Percentiles rank a stretch among this genome's conserved stretches.
Evolutionary conservation across 2,329 filamentous ascomycete species (phyloP).

Genomic region (Ceratocystis colombiana): DNA sequence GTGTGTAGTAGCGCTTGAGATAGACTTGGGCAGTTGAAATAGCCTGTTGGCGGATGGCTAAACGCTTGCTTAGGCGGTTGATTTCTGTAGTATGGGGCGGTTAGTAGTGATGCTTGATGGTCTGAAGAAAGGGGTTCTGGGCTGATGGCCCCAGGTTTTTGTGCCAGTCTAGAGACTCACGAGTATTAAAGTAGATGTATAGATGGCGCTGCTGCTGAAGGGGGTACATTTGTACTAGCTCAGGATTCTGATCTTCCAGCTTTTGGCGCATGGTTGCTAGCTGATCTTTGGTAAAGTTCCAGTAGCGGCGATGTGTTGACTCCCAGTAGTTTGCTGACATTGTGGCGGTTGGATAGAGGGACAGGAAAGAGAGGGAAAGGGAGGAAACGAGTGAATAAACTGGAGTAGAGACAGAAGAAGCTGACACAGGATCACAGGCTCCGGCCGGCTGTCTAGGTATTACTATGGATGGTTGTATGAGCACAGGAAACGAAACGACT

Average conservation of each 20-base stretch:
- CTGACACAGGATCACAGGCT: not conserved
- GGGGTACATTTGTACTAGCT: constrained; percentile 66
- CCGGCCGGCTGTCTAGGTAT: not conserved
- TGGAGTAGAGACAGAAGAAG: not conserved
- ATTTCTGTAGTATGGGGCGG: constrained; percentile 49
- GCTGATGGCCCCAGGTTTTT: not conserved
- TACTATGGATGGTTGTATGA: not conserved
- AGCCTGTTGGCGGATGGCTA: constrained; percentile 79
- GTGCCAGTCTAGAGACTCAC: constrained; percentile 40
- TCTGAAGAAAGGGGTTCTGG: not conserved
- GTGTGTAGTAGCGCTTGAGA: constrained; percentile 84
- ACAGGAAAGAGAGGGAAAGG: not conserved
- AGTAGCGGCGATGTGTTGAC: constrained; percentile 80
- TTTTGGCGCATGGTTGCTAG: constrained; percentile 64
- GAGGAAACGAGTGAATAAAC: not conserved
- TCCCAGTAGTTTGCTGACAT: constrained; percentile 98
- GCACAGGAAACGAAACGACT: constrained; percentile 2
- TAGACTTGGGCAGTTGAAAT: constrained; percentile 92
- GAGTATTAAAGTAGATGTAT: constrained; percentile 85
- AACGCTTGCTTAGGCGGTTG: constrained; percentile 69
- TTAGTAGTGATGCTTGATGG: not conserved
- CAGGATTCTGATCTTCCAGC: constrained; percentile 66
- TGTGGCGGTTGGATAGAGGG: not conserved
- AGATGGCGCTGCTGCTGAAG: constrained; percentile 72
- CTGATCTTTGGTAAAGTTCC: constrained; percentile 80